Evolutionary conservation across 139 green algal genomes (phyloP), one percentile per base, ranked within the genome.

Genomic region (Tetradesmus obliquus): DNA sequence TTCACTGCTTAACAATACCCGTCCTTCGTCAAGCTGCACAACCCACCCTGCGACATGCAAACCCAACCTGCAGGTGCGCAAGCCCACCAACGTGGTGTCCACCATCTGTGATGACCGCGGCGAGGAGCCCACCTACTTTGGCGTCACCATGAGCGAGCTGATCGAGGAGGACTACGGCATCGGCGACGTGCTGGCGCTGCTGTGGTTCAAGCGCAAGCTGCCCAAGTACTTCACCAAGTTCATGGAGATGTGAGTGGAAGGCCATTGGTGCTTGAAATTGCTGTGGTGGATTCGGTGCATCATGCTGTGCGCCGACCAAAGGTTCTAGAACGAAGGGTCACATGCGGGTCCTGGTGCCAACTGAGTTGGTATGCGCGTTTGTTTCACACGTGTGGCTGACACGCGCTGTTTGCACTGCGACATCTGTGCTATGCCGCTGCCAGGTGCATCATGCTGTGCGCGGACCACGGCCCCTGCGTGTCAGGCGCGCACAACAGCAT

Each of bases 21-120:
- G 32, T 45, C 32, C 32, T 45, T 45, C 32, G 32, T 45, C 32
- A 45, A 45, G 32, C 32, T 45, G 32, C 32, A 45, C 32, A 45
- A 45, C 32, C 32, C 32, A 45, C 32, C 32, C 32, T 45, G 32
- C 32, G 32, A 45, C 32, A 45, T 45, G 32, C 32, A 45, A 76
- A 24, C 66, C n/a, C 20, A 45, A 45, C 32, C 2, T 87, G 58
- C 94, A 97, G 94, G 97, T 99, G 87, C 96, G 98, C 22, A 95
- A 95, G 54, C 97, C 98, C 55, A 99, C 98, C 1, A 96, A 99
- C 92, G 95, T 99, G 54, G 96, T 99, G 66, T 97, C 93, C 55
- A 98, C 96, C 90, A 99, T 99, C 83, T 99, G 96, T 88, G 98
- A 99, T 89, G 98, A 99, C 94, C 92, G 98, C 24, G 97, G 98